These are phyloP conservation scores for Leccinellum albellum DNA, from an alignment of 768 basidiomycete genomes.

Conservation along the genomic window DNA sequence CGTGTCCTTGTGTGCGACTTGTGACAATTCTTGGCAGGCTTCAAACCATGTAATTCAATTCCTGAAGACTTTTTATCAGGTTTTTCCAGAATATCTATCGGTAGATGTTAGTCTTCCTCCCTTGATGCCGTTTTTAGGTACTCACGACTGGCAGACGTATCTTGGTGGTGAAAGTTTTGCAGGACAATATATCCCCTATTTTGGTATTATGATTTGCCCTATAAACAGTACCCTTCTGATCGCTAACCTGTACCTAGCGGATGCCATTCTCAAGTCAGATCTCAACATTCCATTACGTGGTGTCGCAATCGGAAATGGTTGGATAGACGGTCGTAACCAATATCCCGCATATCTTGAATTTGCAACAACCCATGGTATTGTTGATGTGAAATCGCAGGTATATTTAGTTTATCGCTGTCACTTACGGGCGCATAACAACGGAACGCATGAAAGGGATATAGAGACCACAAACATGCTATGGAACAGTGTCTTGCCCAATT, in stretches of 20 bases:
- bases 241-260: conserved; percentile 45
- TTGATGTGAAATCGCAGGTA: conserved; percentile 71
- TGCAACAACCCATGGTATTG: conserved; percentile 70
- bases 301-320: conserved; percentile 93
- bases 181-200: conserved; percentile 97
- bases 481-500: conserved; percentile 55
- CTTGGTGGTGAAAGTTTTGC: conserved; percentile 95
- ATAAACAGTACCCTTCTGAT: not conserved
- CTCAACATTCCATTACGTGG: conserved; percentile 68
- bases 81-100: conserved; percentile 84
- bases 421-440: conserved; percentile 1
- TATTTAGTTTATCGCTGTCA: conserved; percentile 12
- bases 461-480: conserved; percentile 49
- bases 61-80: conserved; percentile 77
- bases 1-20: not conserved
- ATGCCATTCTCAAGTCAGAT: conserved; percentile 64
- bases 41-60: conserved; percentile 79
- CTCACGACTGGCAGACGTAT: conserved; percentile 67
- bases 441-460: conserved; percentile 49
- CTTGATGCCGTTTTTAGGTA: not conserved
- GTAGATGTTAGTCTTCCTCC: conserved; percentile 65
- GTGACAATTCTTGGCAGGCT: conserved; percentile 44
- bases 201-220: conserved; percentile 47
- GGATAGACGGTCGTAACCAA: conserved; percentile 89
- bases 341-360: conserved; percentile 90